Percentiles rank a stretch among this genome's conserved stretches.
Evolutionary conservation across 1,284 basidiomycete species (phyloP).

Genomic region (Albatrellus sp.): DNA sequence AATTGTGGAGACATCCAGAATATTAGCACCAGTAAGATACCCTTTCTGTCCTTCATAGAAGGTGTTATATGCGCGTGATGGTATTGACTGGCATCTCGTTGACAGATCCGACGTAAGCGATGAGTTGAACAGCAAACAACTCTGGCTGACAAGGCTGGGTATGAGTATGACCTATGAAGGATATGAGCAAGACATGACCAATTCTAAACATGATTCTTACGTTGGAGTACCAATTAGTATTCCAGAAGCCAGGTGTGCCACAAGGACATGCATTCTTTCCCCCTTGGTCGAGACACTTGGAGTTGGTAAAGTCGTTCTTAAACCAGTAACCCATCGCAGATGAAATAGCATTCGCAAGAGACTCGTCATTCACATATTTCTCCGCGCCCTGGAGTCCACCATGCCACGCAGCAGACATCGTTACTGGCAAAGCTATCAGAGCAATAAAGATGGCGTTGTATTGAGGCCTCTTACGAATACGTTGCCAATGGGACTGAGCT

Average conservation of each 20-base stretch:
- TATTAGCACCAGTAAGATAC: conserved; percentile 48
- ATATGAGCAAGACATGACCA: conserved; percentile 21
- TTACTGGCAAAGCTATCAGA: conserved; percentile 17
- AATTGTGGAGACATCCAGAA: conserved; percentile 43
- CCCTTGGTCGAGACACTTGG: conserved; percentile 38
- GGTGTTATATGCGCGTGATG: conserved; percentile 36
- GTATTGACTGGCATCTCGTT: conserved; percentile 36
- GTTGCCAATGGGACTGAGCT: conserved; percentile 46
- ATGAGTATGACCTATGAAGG: conserved; percentile 52
- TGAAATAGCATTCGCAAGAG: conserved; percentile 28
- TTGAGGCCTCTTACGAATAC: conserved; percentile 38
- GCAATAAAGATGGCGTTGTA: not conserved
- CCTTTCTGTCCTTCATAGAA: conserved; percentile 32
- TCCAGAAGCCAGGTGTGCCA: conserved; percentile 44
- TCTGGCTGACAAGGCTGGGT: conserved; percentile 41
- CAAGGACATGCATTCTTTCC: conserved; percentile 39
- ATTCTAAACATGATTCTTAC: too few species aligned
- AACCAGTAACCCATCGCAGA: conserved; percentile 55
- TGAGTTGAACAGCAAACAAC: conserved; percentile 42
- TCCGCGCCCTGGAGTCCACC: conserved; percentile 29
- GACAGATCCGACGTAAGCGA: conserved; percentile 29
- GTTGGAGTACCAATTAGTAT: conserved; percentile 61
- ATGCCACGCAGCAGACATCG: conserved; percentile 44
- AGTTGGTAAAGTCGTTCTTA: conserved; percentile 38
- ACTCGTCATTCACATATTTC: conserved; percentile 29